phyloP scores from a whole-genome alignment of 2,329 filamentous ascomycete genomes.

The Fusarium anthophilum region DNA sequence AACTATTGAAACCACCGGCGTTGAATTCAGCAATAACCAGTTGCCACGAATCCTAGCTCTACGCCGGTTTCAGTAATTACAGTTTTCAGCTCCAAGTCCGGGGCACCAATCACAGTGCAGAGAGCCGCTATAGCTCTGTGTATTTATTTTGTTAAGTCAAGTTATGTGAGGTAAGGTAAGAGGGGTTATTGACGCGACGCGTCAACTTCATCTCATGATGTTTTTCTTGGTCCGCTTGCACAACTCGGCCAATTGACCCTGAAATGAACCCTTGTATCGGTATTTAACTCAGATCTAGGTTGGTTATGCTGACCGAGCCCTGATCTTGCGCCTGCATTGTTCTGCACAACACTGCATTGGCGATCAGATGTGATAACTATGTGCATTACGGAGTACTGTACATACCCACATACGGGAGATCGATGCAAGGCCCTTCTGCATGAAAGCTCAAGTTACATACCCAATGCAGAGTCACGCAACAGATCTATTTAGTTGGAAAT shows the following conservation, averaged over 20 bases:
- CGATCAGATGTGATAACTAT: conserved; percentile 34
- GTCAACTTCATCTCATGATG: conserved; percentile 21
- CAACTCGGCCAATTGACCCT: conserved; percentile 8
- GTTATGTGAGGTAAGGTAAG: conserved; percentile 12
- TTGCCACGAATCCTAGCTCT: conserved; percentile 37
- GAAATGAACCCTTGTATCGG: neutral
- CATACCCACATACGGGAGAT: conserved; percentile 32
- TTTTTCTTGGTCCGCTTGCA: conserved; percentile 20
- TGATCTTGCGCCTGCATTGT: conserved; percentile 28
- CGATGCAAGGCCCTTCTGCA: conserved; percentile 40
- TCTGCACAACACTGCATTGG: conserved; percentile 42
- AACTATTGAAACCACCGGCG: conserved; percentile 28
- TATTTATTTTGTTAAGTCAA: conserved; percentile 7
- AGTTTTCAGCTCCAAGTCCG: conserved; percentile 25
- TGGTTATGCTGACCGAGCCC: conserved; percentile 11
- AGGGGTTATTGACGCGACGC: conserved; percentile 29
- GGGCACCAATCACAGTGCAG: conserved; percentile 29
- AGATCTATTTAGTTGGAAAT: neutral
- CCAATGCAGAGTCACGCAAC: conserved; percentile 9
- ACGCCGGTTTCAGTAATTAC: conserved; percentile 34
- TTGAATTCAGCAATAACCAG: conserved; percentile 32
- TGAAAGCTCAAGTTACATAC: conserved; percentile 25
- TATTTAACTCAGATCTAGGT: conserved; percentile 5
- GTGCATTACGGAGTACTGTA: conserved; percentile 19
- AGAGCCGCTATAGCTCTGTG: conserved; percentile 9